Conservation (phyloP, 176 grass and related monocot species). For the Zizania latifolia region DNA sequence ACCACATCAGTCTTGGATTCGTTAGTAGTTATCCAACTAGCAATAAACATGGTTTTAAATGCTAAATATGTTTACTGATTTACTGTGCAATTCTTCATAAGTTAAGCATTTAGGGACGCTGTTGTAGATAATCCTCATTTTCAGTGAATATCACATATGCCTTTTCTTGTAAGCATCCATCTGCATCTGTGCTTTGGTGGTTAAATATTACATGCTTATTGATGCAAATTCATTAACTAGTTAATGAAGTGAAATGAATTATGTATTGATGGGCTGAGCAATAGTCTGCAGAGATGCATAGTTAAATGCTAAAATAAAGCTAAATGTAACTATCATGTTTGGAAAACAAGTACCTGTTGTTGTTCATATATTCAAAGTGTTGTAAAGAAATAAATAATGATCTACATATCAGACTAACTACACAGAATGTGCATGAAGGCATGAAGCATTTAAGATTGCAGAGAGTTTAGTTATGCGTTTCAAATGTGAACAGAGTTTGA, state of each 20-base stretch:
- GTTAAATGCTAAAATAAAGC: neutral
- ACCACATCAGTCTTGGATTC: neutral
- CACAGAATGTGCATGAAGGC: neutral
- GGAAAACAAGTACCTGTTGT: neutral
- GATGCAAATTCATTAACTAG: neutral
- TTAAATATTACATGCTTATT: neutral
- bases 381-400: neutral
- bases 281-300: neutral
- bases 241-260: neutral
- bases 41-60: neutral
- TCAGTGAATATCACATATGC: neutral
- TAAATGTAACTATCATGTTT: neutral
- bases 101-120: neutral
- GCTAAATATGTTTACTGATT: too few relatives aligned
- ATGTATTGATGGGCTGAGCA: neutral
- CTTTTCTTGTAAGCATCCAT: neutral
- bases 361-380: neutral
- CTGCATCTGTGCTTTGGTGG: neutral
- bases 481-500: neutral
- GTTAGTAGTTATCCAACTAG: neutral
- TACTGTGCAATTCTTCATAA: too few relatives aligned
- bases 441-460: slow-evolving; percentile 6
- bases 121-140: neutral
- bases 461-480: neutral
- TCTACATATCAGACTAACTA: neutral